Evolutionary conservation across 257 asterid species (phyloP), one percentile per base, ranked within the genome.

Genomic region (Solanum tacnaense): DNA sequence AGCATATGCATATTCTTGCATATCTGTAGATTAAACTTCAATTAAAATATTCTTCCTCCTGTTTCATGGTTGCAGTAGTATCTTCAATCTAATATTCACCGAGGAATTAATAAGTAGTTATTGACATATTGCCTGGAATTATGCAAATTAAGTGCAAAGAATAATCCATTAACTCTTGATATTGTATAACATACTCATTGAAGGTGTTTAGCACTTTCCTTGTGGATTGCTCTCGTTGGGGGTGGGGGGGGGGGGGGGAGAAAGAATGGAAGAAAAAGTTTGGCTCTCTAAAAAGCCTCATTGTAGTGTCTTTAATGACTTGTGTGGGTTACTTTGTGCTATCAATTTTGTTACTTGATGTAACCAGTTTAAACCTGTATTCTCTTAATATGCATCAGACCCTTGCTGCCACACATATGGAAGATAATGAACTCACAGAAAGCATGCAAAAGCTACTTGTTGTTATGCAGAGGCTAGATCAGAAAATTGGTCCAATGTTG

Each of bases 391-490:
- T 86, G 82, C 84, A 84, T 85, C 95, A 96, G 98, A 96, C 98
- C 31, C 93, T 96, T 86, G 96, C 96, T 88, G 96, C 98, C 60
- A 96, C 98, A 86, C 95, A 88, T 83, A 93, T 96, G 98, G 95
- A 94, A 32, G 96, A 94, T 87, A 87, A 91, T 87, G 98, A 96
- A 58, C 98, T 96, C 81, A 91, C 90, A 4, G 98, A 93, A 86
- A 96, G 96, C 96, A 94, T 96, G 90, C 98, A 96, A 91, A 96
- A 94, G 93, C 92, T 96, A 90, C 98, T 94, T 46, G 87, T 94
- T 84, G 98, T 96, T 58, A 96, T 94, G 98, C 98, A 94, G 91
- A 92, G 96, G 89, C 91, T 96, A 23, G 98, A 96, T 86, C 88
- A 91, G 46, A 94, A 96, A 91, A 94, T 96, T 84, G 98, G 92